Evolutionary conservation across 129 eudicot species (phyloP), one percentile per base, ranked within the genome.

Genomic region (Flaveria robusta): DNA sequence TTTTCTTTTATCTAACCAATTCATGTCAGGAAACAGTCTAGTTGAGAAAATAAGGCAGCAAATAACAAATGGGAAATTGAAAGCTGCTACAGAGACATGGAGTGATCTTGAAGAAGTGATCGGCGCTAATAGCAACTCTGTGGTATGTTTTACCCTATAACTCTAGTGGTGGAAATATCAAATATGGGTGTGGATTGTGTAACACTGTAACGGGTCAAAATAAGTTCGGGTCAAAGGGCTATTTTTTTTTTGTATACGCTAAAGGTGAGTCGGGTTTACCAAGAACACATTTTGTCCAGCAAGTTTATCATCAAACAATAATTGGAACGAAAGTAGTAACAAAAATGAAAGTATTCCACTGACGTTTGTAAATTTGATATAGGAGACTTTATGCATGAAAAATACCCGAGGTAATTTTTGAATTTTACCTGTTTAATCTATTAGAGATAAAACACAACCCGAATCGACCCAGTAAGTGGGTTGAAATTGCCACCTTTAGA

Each of bases 31-130:
- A 74, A 77, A 78, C 89, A 90, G 96, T 34, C 37, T 88, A 66
- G 83, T 88, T 14, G 80, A 81, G 80, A 71, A 82, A 75, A 90
- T 90, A 47, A 88, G 86, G 75, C 81, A 84, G 71, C 91, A 88
- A 76, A 72, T 91, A n/a, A 74, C 20, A 10, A 24, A 71, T 27
- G 90, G 89, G 16, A 72, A 83, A 70, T 77, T 59, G 42, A 70
- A 20, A 66, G 88, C 84, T 78, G 94, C 97, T 58, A 91, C 94
- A 9, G 50, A 84, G 14, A 29, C 97, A 66, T 88, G 91, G 93
- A 13, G 68, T 55, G 71, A 81, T 31, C 97, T 91, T 20, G 96
- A 92, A 75, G 51, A 4, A 26, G 82, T 83, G 9, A 92, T 92
- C 68, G 55, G 24, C 14, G 10, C 81, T 37, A 81, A 63, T 75